Evolutionary conservation across 2,329 filamentous ascomycete species (phyloP), one percentile per base, ranked within the genome.

Genomic region (Nannizziopsis barbatae): DNA sequence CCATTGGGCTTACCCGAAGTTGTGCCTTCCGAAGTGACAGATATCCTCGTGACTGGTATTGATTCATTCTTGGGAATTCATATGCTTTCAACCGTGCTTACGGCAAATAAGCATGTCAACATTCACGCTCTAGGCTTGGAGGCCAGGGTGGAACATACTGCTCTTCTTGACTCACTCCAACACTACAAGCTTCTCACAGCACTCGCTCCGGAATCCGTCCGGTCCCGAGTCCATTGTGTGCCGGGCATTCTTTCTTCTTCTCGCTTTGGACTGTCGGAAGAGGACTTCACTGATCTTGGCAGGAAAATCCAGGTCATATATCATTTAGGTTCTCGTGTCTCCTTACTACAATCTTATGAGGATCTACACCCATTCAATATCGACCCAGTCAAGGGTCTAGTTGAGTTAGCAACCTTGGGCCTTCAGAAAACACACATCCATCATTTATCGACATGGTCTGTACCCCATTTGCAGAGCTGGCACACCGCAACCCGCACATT

Each of bases 51-150:
- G 18, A 50, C 48, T 15, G 48, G 48, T 14, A 42, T 46, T 7
- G 48, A 45, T 10, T 46, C 48, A 31, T 46, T 50, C 42, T 42
- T 45, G 22, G 48, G 48, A 9, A 37, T 50, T 37, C 48, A 50
- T 18, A 45, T 50, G 43, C 38, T 50, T 1, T 36, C 30, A 10
- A 37, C 42, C 5, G 17, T 50, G 4, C 48, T 50, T 20, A 35
- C 30, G 27, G 27, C 31, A 14, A 40, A 31, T 18, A 35, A 42
- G 7, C 30, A 46, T 7, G 8, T 46, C 12, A 45, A 35, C 6
- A 42, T 50, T 15, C 31, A 45, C 32, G 32, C 37, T 27, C 48
- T 50, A 18, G 43, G 48, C 5, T 37, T 42, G 17, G 48, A 50
- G 11, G 20, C 18, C 9, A 35, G 15, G 9, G 33, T 42, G 36